These are phyloP conservation scores for Septoria linicola DNA, from an alignment of 2,329 filamentous ascomycete genomes.

Conservation along the genomic window DNA sequence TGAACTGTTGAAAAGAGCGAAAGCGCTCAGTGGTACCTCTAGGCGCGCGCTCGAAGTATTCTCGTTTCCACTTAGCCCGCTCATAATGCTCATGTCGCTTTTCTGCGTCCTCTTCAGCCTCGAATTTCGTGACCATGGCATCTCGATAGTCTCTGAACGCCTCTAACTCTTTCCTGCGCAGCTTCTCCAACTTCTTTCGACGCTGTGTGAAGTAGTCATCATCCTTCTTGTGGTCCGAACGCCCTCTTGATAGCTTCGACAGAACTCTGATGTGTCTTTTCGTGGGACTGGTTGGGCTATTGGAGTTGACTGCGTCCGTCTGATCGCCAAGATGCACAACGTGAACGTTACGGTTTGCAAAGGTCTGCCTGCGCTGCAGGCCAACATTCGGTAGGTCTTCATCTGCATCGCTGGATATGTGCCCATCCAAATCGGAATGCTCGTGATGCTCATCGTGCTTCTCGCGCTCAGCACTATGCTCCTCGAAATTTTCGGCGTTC, in stretches of 20 bases:
- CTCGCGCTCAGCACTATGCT: constrained; percentile 13
- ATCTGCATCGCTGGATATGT: constrained; percentile 38
- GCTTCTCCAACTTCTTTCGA: constrained; percentile 35
- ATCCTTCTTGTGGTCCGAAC: constrained; percentile 19
- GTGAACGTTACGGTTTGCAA: constrained; percentile 22
- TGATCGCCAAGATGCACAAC: constrained; percentile 20
- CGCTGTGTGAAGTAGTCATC: constrained; percentile 32
- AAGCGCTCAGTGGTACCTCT: constrained; percentile 34
- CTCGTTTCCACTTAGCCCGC: constrained; percentile 34
- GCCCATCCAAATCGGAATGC: constrained; percentile 28
- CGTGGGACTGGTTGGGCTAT: constrained; percentile 22
- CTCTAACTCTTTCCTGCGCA: constrained; percentile 33
- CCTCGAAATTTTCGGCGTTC: constrained; percentile 16
- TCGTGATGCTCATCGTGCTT: constrained; percentile 18
- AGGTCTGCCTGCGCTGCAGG: constrained; percentile 27
- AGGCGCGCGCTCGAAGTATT: constrained; percentile 37
- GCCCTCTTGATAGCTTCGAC: constrained; percentile 16
- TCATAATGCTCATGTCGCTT: constrained; percentile 32
- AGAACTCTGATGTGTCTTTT: constrained; percentile 21
- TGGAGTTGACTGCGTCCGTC: constrained; percentile 12
- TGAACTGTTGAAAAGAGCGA: constrained; percentile 33
- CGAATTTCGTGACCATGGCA: constrained; percentile 36
- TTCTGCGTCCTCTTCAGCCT: constrained; percentile 35
- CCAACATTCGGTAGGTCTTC: constrained; percentile 35
- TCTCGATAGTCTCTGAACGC: constrained; percentile 35